Evolutionary conservation across 1,139 yeast genomes (phyloP).

Genomic region (Hansenula sp.): DNA sequence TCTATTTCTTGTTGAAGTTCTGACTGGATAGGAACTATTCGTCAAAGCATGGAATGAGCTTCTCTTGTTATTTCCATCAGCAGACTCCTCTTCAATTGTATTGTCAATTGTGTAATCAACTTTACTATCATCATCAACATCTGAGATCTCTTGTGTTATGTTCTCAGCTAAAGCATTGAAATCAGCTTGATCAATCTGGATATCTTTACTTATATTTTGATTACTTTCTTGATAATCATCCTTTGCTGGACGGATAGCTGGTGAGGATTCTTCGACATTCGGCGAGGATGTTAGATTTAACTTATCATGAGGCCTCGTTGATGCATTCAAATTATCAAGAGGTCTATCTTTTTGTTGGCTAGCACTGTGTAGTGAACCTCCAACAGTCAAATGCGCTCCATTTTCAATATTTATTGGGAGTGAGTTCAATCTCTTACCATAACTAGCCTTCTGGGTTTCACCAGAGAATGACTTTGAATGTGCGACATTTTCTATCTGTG

Average conservation of each 20-base stretch:
- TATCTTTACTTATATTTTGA: neutral
- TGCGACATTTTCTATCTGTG: neutral
- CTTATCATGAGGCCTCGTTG: too few species aligned
- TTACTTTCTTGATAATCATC: neutral
- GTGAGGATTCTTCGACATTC: conserved; percentile 1
- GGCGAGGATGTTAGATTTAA: neutral
- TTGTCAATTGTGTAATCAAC: conserved; percentile 12
- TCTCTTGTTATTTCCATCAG: too few species aligned
- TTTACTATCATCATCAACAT: conserved; percentile 21
- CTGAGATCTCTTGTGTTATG: conserved; percentile 22
- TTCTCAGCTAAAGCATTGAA: conserved; percentile 7
- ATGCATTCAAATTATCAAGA: too few species aligned
- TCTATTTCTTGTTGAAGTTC: neutral
- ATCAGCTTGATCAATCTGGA: neutral
- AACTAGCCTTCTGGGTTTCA: neutral
- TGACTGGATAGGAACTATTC: too few species aligned
- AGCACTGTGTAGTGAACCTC: too few species aligned
- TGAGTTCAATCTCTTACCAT: neutral
- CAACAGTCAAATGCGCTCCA: too few species aligned
- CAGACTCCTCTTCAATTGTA: conserved; percentile 6
- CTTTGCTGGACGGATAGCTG: neutral
- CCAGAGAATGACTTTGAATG: neutral
- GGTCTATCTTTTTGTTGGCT: neutral
- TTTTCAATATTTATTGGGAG: neutral
- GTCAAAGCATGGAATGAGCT: too few species aligned